Base-by-base conservation (phyloP, 805 yeast genomes). In the Blastobotrys americana region DNA sequence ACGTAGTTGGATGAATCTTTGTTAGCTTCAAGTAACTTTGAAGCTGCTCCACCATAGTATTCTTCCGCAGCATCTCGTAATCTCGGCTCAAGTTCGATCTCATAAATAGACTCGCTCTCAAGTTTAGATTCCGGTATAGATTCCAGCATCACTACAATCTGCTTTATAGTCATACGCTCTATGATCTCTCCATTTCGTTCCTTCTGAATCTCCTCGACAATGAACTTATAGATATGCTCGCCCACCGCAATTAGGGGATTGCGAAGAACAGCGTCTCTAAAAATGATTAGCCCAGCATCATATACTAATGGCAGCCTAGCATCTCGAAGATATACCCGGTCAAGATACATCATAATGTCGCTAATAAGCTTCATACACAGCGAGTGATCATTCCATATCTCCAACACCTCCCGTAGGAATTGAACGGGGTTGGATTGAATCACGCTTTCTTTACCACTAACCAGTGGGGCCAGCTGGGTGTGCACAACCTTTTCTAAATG, bases 301-400 rank as follows among this genome's bases (percentile, higher is more conserved):
- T 80, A 82, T 2, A 82, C 71, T 46, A 80, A 66, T 3, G 83
- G 77, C 41, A 77, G 65, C 53, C 76, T 80, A 25, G 64, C 61
- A 51, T 82, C 89, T 52, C 77, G 80, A 21, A 88, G 84, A 54
- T 84, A 87, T 0, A 85, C 95, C 37, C 95, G 73, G 58, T 88
- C 95, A 58, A 89, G 63, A 57, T 88, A 88, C 84, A 88, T 81
- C 58, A 86, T 66, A 2, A 88, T 84, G 60, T 89, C 95, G 54
- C 89, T 76, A 37, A 86, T 75, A 73, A 85, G 77, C 50, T 84
- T 72, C 81, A 85, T 83, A 40, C 82, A 72, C 34, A 79, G 70
- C 33, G 80, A 61, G 58, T 84, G 90, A 39, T 80, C 85, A 31
- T 76, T 71, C 95, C 96, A 88, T 44, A 73, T 75, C 25, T 46